Base-by-base conservation (phyloP, 2,329 filamentous ascomycete genomes). In the Nectriaceae sp. region DNA sequence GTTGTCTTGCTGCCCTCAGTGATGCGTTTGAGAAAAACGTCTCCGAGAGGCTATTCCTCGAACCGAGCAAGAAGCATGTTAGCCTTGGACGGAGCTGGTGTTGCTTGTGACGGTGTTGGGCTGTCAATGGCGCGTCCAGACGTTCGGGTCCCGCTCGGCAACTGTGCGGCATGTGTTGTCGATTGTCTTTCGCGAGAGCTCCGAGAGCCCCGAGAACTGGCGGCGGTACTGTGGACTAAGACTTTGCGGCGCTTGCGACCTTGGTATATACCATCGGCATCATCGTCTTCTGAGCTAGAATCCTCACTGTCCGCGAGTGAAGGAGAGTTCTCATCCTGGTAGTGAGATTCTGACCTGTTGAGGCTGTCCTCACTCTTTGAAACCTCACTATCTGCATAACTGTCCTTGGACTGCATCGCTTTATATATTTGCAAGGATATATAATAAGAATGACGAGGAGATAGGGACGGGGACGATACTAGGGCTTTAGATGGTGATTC, bases 61-160 rank as follows among this genome's bases (percentile, higher is more conserved):
- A 52, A 52, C n/a, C 11, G 13, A 40, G 43, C 47, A n/a, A n/a
- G n/a, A 43, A 50, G 36, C 8, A 22, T 6, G 21, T 20, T 40
- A 15, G 47, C 31, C 11, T 46, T 22, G 15, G 33, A 42, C 20
- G 42, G 18, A 26, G 24, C 4, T 5, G 42, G 24, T 39, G n/a
- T 42, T 42, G 38, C 21, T 3, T 50, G 47, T 16, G 47, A 42
- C 45, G 40, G 20, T 47, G 44, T 24, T 51, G 36, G 41, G 47
- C 44, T 51, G 18, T 18, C 19, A 36, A 20, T 13, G 38, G 21
- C 40, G 29, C 20, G n/a, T 42, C n/a, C n/a, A 21, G 44, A 42
- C 18, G 21, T 51, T 26, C 21, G 20, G 26, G 40, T 20, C 46
- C 31, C 29, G 18, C 37, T 38, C 20, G 35, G 11, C 38, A 18